Evolutionary conservation across 306 rosid species (phyloP), one percentile per base, ranked within the genome.

Genomic region (Hippophae rhamnoides): DNA sequence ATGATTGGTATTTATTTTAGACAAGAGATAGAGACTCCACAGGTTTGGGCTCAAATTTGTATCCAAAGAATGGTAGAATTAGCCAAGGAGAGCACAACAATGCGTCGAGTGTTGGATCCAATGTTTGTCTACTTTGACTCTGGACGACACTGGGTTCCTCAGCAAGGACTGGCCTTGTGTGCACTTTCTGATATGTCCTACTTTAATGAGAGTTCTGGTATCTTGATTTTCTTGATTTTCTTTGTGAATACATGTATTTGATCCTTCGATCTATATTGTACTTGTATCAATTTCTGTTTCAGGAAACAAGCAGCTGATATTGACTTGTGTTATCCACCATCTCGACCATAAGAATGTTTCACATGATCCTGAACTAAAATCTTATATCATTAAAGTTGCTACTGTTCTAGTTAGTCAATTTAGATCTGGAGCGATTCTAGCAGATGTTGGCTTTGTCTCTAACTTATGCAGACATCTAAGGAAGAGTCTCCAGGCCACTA

Each of bases 401-500:
- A 71, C 89, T 62, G 79, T 78, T 66, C 76, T 93, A 71, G 88
- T 85, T 47, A 78, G 85, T 77, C 99, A 93, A 74, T 80, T 88
- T 55, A 74, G 85, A 70, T 82, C 94, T 3, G 79, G 79, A 60
- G 58, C 61, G 41, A 81, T 79, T 64, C 76, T 88, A 66, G 78
- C 80, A 50, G 99, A 93, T 71, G 70, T 86, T 66, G 99, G 95
- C 58, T 88, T 77, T 68, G 97, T 86, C 55, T 81, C 84, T n/a
- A 97, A 88, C 61, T 82, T 93, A 62, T 93, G 96, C 78, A 76
- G 99, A 75, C 99, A 93, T 84, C 80, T 93, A 18, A 84, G 94
- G 74, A 93, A 93, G 81, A 86, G 99, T 71, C 87, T 84, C 76
- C 92, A 78, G 72, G 83, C 93, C 69, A 78, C 95, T 38, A 64